Evolutionary conservation across 176 grass and related monocot genomes (phyloP), one percentile per base, ranked within the genome.

Genomic region (Zea luxurians): DNA sequence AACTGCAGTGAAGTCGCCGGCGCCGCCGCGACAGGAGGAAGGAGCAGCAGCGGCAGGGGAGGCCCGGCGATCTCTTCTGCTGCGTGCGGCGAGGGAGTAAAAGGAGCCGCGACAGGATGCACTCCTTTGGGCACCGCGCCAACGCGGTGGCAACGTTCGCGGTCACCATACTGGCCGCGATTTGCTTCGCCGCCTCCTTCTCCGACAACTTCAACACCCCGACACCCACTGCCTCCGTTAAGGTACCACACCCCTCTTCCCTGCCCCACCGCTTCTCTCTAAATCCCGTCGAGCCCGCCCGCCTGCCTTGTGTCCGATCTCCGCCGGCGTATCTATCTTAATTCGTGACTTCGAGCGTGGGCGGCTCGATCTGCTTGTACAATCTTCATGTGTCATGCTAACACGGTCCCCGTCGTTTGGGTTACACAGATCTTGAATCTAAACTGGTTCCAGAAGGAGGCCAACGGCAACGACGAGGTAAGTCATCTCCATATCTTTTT

Each of bases 361-460:
- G 2, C 40, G 2, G 62, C 53, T 75, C 63, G 75, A 74, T 84
- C 76, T 76, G 49, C 6, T 41, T 36, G 44, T 7, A 10, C 6
- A 37, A 43, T 46, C 64, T 12, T 78, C 41, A 20, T 58, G 8
- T 43, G 15, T 47, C 64, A 15, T 54, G 67, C 76, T 83, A 21
- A 75, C 15, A 16, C 54, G 65, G 6, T 83, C 41, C 78, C 12
- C 38, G 11, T n/a, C 52, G 10, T 59, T 48, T 68, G 18, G 13
- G 20, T 46, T n/a, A 45, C 60, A 67, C 74, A 99, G 96, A 87
- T 97, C 82, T 47, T 94, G 47, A 94, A 97, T 85, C 88, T 90
- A 35, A 97, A 97, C 77, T 97, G 95, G 95, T 97, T 97, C 79
- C 95, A 94, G 80, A 97, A 94, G 67, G 91, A 97, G 87, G 84